phyloP scores from a whole-genome alignment of 257 asterid species.

The Marsdenia floribunda region DNA sequence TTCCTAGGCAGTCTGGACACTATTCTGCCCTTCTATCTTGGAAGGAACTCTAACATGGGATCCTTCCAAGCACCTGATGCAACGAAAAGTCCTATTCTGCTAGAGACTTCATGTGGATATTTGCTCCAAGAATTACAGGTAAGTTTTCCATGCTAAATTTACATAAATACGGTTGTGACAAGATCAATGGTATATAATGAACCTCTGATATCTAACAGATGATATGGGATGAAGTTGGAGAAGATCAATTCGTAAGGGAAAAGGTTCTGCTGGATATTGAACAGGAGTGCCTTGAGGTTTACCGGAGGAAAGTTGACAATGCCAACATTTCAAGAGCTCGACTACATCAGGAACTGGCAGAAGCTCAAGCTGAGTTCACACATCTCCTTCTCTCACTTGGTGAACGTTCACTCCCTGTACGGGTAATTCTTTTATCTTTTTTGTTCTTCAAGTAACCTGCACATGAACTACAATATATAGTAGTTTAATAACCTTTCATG shows the following conservation, averaged over 20 bases:
- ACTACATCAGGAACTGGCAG: slow-evolving; percentile 86
- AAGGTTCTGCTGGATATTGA: slow-evolving; percentile 71
- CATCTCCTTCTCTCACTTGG: slow-evolving; percentile 86
- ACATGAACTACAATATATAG: not conserved
- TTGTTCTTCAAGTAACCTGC: not conserved
- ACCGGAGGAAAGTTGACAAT: slow-evolving; percentile 80
- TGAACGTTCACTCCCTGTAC: slow-evolving; percentile 86
- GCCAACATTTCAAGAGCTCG: slow-evolving; percentile 86
- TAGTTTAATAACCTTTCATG: not conserved
- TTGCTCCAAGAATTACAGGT: slow-evolving; percentile 89
- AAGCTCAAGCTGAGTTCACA: slow-evolving; percentile 88
- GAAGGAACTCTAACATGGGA: slow-evolving; percentile 46
- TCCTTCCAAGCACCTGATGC: slow-evolving; percentile 47
- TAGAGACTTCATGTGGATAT: slow-evolving; percentile 87
- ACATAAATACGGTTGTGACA: not conserved
- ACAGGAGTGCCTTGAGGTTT: slow-evolving; percentile 92
- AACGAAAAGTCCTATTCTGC: slow-evolving; percentile 53
- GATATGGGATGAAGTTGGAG: slow-evolving; percentile 98
- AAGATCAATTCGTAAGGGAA: slow-evolving; percentile 66
- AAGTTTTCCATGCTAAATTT: slow-evolving; percentile 20
- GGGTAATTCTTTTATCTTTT: slow-evolving; percentile 39
- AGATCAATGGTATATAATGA: not conserved
- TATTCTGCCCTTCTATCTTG: slow-evolving; percentile 5
- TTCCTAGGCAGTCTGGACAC: slow-evolving; percentile 10
- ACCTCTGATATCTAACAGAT: slow-evolving; percentile 41